Evolutionary conservation across 208 protist species (phyloP), one percentile per base, ranked within the genome.

Genomic region (Trypanosoma mega): DNA sequence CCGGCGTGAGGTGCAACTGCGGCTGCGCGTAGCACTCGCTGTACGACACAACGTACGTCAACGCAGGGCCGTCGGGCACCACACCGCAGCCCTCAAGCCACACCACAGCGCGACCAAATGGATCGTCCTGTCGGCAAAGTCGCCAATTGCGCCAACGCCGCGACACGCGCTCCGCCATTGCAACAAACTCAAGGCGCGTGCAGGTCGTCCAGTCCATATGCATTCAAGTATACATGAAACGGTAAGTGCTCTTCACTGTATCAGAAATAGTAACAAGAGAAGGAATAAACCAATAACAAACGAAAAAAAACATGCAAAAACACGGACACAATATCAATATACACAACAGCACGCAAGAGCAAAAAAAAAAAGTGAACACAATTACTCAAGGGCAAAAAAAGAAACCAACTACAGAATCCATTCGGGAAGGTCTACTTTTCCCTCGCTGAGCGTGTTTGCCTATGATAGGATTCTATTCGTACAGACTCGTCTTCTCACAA

Each of bases 1-100:
- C 67, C 16, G 49, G 49, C 18, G 51, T 67, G 57, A 87, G 79
- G 55, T 76, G 69, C 20, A 87, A 33, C 44, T 87, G 76, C 16
- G 80, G 76, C 27, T 68, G 60, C 18, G 23, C 49, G 52, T 74
- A 74, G 27, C 59, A 74, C 49, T 74, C 68, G 33, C 52, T 67
- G 53, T 67, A 74, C 30, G 48, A 59, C 21, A 74, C 9, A 59
- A 68, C 66, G 27, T 61, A 74, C 16, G 47, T 63, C 14, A 74
- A 37, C 11, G 62, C 29, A 14, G 5, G 33, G 9, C 20, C 21
- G 36, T 50, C 50, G 14, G 41, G 39, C 12, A 74, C 1, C 3
- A 47, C 12, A 43, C 36, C 45, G 8, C 37, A 56, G n/a, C 54
- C 43, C 24, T 68, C 60, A 26, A 74, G 39, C 60, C 61, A 74